phyloP scores from a whole-genome alignment of 1,284 basidiomycete genomes.

The Sphaerobolus stellatus region DNA sequence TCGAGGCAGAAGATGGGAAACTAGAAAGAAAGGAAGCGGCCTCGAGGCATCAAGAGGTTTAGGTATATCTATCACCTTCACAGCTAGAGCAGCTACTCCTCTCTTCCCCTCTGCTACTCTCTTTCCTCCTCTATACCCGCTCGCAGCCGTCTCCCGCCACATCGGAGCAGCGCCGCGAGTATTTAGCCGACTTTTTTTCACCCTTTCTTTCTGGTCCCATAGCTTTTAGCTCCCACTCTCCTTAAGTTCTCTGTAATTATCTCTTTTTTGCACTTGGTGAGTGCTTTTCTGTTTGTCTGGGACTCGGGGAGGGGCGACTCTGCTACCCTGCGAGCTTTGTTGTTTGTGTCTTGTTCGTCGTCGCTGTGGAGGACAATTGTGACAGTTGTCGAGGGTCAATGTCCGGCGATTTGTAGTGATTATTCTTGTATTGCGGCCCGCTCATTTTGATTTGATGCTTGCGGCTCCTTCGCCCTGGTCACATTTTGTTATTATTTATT shows the following conservation, averaged over 20 bases:
- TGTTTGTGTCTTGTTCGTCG: background rate
- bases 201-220: background rate
- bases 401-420: conserved; percentile 10
- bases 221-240: background rate
- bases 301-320: background rate
- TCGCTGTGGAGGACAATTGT: background rate
- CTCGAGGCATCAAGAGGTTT: conserved; percentile 12
- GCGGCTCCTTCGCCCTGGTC: conserved; percentile 10
- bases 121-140: too few relatives aligned
- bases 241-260: background rate
- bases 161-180: background rate
- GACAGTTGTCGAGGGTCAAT: conserved; percentile 14
- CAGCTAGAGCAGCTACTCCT: background rate
- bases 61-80: conserved; percentile 7
- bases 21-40: conserved; percentile 8
- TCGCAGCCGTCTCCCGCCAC: background rate
- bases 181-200: background rate
- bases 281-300: background rate
- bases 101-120: background rate
- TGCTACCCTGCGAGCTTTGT: background rate
- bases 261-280: background rate
- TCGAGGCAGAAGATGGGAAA: background rate
- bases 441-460: conserved; percentile 15
- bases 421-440: background rate
- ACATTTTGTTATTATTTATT: too few relatives aligned